A percentile compares a stretch with the other conserved stretches of the same genome.
Evolutionary conservation across 192 early-diverging fungal genomes (phyloP).

Genomic region (Cetraspora pellucida): DNA sequence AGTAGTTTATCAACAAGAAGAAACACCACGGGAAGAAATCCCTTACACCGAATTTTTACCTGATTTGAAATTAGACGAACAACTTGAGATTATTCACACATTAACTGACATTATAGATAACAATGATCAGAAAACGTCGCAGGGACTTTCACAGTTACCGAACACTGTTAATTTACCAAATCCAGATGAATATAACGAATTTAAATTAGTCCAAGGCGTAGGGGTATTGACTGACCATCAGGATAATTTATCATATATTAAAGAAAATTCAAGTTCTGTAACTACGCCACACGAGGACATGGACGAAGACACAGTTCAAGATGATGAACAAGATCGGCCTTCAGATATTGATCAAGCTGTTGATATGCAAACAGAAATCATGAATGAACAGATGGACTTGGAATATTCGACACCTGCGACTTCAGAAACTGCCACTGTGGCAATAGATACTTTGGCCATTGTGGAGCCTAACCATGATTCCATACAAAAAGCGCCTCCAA

Average conservation of each 20-base stretch:
- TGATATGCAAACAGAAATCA: background rate
- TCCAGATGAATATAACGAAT: too few species aligned
- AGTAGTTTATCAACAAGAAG: conserved; percentile 32
- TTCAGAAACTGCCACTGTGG: too few species aligned
- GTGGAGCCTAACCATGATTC: background rate
- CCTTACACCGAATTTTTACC: conserved; percentile 82
- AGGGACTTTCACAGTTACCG: too few species aligned
- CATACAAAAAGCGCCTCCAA: conserved; percentile 42
- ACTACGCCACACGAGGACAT: background rate
- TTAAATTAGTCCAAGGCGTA: too few species aligned
- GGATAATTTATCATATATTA: background rate
- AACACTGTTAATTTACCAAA: too few species aligned
- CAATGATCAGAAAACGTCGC: background rate
- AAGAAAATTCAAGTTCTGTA: background rate
- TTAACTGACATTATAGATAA: background rate
- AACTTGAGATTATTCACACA: conserved; percentile 42
- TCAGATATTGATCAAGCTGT: background rate
- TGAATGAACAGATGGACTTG: background rate
- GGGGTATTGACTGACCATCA: background rate
- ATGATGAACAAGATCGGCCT: conserved; percentile 2
- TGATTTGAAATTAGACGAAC: conserved; percentile 63
- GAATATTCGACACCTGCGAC: too few species aligned
- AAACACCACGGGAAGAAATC: conserved; percentile 83
- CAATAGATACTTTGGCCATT: background rate
- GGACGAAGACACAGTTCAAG: background rate